Percentiles rank a stretch among this genome's conserved stretches.
phyloP scores from a whole-genome alignment of 176 grass and related monocot genomes.

The Ananas comosus region DNA sequence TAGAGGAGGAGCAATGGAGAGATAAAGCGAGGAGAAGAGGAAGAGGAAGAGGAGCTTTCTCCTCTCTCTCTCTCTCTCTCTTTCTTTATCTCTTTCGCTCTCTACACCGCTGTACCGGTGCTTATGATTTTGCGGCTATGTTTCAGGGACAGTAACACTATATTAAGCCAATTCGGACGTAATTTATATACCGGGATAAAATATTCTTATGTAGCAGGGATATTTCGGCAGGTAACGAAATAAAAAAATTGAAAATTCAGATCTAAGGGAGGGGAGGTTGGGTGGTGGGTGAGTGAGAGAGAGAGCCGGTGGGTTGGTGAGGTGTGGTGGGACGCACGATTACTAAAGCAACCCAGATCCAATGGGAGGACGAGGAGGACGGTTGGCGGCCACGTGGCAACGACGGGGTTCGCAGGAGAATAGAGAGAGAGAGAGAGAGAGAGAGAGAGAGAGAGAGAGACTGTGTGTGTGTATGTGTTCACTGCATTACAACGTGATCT shows the following conservation, averaged over 20 bases:
- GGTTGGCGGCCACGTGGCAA: neutral
- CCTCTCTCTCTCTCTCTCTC: too few relatives aligned
- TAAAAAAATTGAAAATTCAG: neutral
- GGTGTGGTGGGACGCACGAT: slow-evolving; percentile 23
- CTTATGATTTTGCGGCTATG: too few relatives aligned
- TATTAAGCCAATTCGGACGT: too few relatives aligned
- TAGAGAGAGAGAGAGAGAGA: slow-evolving; percentile 2
- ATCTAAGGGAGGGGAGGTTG: neutral
- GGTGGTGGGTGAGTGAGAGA: slow-evolving; percentile 16
- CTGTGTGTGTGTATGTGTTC: neutral
- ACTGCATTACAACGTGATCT: slow-evolving; percentile 19
- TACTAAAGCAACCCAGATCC: slow-evolving; percentile 10
- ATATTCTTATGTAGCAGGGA: neutral
- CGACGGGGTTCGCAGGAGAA: slow-evolving; percentile 3
- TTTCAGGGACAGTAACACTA: too few relatives aligned
- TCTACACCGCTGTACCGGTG: too few relatives aligned
- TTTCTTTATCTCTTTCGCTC: too few relatives aligned
- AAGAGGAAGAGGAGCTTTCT: slow-evolving; percentile 10
- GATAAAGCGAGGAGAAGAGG: slow-evolving; percentile 25
- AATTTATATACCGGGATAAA: too few relatives aligned
- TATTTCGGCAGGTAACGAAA: neutral
- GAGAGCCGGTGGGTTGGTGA: slow-evolving; percentile 21
- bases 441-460: slow-evolving; percentile 3
- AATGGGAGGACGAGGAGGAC: neutral
- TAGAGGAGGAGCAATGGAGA: slow-evolving; percentile 1